Conservation (phyloP, 176 grass and related monocot genomes). For the Echinochloa phyllopogon region DNA sequence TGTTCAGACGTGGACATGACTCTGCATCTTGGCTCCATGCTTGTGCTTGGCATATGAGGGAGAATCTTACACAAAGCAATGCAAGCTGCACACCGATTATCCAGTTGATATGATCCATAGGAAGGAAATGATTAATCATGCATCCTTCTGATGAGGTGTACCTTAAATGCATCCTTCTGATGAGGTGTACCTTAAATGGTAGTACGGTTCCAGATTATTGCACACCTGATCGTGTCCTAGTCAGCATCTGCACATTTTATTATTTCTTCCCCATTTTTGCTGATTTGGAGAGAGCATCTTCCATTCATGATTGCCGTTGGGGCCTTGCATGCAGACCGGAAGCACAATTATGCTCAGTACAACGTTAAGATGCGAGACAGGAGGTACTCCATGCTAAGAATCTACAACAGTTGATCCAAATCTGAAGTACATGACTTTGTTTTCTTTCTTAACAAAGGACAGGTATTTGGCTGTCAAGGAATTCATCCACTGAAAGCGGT, state of each 20-base stretch:
- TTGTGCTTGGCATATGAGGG: slow-evolving; percentile 18
- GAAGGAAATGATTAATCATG: slow-evolving; percentile 2
- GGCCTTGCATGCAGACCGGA: slow-evolving; percentile 19
- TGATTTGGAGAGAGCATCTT: slow-evolving; percentile 42
- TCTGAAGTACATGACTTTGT: not conserved
- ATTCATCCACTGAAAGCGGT: not conserved
- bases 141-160: slow-evolving; percentile 18
- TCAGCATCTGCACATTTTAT: slow-evolving; percentile 20
- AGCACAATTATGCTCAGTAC: slow-evolving; percentile 30
- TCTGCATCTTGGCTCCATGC: slow-evolving; percentile 19
- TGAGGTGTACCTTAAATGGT: slow-evolving; percentile 28
- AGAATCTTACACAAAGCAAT: slow-evolving; percentile 36
- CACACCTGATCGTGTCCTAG: slow-evolving; percentile 31
- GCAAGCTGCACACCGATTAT: slow-evolving; percentile 19
- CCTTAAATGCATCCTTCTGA: slow-evolving; percentile 30
- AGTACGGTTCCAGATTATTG: slow-evolving; percentile 5
- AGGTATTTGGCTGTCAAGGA: too few relatives aligned
- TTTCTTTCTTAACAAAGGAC: not conserved
- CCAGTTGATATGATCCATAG: slow-evolving; percentile 7
- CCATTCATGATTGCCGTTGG: slow-evolving; percentile 37
- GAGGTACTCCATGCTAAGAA: slow-evolving; percentile 12
- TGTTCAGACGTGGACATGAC: slow-evolving; percentile 8
- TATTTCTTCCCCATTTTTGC: not conserved
- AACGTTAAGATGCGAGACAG: slow-evolving; percentile 11
- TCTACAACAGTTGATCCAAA: slow-evolving; percentile 32